Percentiles rank a stretch among this genome's conserved stretches.
Conservation (phyloP, 495 filamentous ascomycete genomes). For the Trichoderma parareesei region DNA sequence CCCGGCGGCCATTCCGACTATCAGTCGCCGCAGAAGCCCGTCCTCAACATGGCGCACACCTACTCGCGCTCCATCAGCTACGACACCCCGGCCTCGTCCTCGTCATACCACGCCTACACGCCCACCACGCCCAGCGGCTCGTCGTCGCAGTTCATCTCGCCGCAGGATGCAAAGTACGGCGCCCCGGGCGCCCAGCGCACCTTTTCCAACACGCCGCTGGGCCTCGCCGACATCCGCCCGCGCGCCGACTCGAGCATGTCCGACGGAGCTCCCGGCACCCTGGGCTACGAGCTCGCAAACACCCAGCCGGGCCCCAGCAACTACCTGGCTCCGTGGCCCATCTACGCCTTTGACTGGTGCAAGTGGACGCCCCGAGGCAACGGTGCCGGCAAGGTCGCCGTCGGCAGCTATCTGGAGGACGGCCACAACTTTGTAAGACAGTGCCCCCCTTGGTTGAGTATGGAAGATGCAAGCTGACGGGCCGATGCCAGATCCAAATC, state of each 20-base stretch:
- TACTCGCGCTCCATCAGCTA: slow-evolving; percentile 71
- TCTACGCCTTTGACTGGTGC: slow-evolving; percentile 98
- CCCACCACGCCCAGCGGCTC: slow-evolving; percentile 45
- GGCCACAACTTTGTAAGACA: slow-evolving; percentile 89
- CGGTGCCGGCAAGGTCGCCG: slow-evolving; percentile 80
- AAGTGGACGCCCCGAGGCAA: slow-evolving; percentile 85
- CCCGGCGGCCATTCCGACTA: slow-evolving; percentile 36
- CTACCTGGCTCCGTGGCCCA: slow-evolving; percentile 89
- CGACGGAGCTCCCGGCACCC: slow-evolving; percentile 50
- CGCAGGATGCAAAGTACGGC: slow-evolving; percentile 55
- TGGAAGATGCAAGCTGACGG: slow-evolving; percentile 1
- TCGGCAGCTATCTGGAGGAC: slow-evolving; percentile 95
- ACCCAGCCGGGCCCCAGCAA: slow-evolving; percentile 55
- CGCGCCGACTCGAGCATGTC: slow-evolving; percentile 64
- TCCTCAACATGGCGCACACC: slow-evolving; percentile 50
- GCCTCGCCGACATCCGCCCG: slow-evolving; percentile 82
- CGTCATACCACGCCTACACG: slow-evolving; percentile 57
- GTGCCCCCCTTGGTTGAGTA: neutral
- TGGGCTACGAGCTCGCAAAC: slow-evolving; percentile 46
- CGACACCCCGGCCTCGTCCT: slow-evolving; percentile 51
- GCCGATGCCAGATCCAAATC: slow-evolving; percentile 76
- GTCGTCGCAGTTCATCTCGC: slow-evolving; percentile 55
- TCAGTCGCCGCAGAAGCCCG: slow-evolving; percentile 56
- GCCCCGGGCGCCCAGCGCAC: slow-evolving; percentile 65
- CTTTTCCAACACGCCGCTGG: slow-evolving; percentile 75